A percentile compares a stretch with the other conserved stretches of the same genome.
Evolutionary conservation across 1,284 basidiomycete species (phyloP).

Genomic region (Ceratobasidium sp.): DNA sequence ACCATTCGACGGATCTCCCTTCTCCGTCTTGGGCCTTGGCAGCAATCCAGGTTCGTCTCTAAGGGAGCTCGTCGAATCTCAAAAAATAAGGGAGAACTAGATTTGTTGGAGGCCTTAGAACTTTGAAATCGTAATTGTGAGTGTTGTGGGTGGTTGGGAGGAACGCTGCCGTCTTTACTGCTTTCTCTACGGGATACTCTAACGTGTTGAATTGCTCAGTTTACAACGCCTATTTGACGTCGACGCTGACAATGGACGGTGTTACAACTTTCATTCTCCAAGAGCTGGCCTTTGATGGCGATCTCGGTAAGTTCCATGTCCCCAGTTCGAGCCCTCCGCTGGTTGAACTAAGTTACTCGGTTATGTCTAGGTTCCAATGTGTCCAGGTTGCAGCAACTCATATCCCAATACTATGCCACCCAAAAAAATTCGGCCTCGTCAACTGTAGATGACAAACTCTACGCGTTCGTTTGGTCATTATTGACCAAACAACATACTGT

Average conservation of each 20-base stretch:
- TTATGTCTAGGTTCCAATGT: slow-evolving; percentile 72
- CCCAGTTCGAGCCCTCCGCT: slow-evolving; percentile 51
- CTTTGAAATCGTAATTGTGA: too few relatives aligned
- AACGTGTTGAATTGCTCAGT: too few relatives aligned
- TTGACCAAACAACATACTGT: slow-evolving; percentile 79
- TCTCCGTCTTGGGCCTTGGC: too few relatives aligned
- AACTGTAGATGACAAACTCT: slow-evolving; percentile 79
- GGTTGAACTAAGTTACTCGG: slow-evolving; percentile 46
- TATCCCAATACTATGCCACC: slow-evolving; percentile 70
- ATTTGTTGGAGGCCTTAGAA: too few relatives aligned
- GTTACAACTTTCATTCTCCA: slow-evolving; percentile 60
- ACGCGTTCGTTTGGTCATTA: slow-evolving; percentile 83
- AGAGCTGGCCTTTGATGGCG: slow-evolving; percentile 86
- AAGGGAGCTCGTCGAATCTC: too few relatives aligned
- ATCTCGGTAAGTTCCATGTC: slow-evolving; percentile 69
- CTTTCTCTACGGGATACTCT: too few relatives aligned
- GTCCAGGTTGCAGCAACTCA: slow-evolving; percentile 75
- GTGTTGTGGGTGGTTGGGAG: too few relatives aligned
- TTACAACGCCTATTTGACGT: too few relatives aligned
- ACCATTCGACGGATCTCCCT: too few relatives aligned
- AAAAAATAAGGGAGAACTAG: too few relatives aligned
- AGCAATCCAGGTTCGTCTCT: too few relatives aligned
- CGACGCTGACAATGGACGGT: neutral
- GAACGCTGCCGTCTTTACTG: too few relatives aligned
- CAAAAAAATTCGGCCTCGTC: slow-evolving; percentile 62